These are phyloP conservation scores for Globisporangium viniferum DNA, from an alignment of 352 stramenopile species.

Conservation along the genomic window DNA sequence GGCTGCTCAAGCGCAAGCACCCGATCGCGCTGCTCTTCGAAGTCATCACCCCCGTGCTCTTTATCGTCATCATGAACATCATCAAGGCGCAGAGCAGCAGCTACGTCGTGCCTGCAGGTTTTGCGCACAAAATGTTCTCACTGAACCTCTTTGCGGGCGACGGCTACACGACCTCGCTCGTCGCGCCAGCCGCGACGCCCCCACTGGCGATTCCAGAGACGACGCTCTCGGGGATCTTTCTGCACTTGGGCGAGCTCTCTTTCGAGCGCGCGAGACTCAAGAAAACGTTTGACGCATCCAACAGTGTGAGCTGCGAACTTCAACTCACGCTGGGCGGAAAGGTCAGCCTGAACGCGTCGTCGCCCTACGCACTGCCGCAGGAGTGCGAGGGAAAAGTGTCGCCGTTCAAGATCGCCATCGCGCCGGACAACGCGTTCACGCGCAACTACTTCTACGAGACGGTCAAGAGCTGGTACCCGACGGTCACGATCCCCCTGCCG, in stretches of 20 bases:
- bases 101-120: constrained; percentile 35
- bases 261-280: constrained; percentile 25
- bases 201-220: constrained; percentile 53
- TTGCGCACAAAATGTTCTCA: constrained; percentile 23
- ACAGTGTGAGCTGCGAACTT: constrained; percentile 4
- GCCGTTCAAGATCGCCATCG: constrained; percentile 36
- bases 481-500: constrained; percentile 17
- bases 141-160: constrained; percentile 44
- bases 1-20: constrained; percentile 70
- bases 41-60: constrained; percentile 54
- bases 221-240: constrained; percentile 52
- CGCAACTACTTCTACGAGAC: constrained; percentile 34
- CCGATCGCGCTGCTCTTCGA: constrained; percentile 49
- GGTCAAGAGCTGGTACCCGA: constrained; percentile 28
- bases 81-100: constrained; percentile 42
- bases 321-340: constrained; percentile 10
- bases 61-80: constrained; percentile 52
- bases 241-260: constrained; percentile 40
- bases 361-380: constrained; percentile 21
- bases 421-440: constrained; percentile 34
- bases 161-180: constrained; percentile 30
- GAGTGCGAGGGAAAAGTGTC: constrained; percentile 19
- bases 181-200: constrained; percentile 28
- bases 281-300: constrained; percentile 6
- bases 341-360: constrained; percentile 19